These are phyloP conservation scores for Zoysia matrella DNA, from an alignment of 202 grass and related monocot genomes.

Conservation along the genomic window DNA sequence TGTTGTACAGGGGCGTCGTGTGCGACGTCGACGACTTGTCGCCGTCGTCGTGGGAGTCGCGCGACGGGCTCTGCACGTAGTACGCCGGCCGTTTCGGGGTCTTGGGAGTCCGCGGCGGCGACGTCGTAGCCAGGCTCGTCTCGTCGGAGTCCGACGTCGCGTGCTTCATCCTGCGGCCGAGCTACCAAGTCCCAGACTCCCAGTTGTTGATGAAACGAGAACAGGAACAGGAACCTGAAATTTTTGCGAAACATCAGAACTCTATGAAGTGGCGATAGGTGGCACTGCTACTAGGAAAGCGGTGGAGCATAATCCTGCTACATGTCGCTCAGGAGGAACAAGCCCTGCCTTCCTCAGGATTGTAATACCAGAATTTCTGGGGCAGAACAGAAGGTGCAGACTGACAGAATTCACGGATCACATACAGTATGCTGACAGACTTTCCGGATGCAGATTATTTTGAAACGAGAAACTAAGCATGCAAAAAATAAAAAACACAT, in stretches of 20 bases:
- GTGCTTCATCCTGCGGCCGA: slow-evolving; percentile 61
- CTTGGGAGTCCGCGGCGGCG: slow-evolving; percentile 84
- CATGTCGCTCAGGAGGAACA: slow-evolving; percentile 2
- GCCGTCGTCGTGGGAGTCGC: slow-evolving; percentile 82
- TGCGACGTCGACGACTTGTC: slow-evolving; percentile 78
- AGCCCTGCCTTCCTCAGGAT: neutral
- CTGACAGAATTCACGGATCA: neutral
- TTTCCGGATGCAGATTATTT: too few species aligned
- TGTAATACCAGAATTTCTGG: neutral
- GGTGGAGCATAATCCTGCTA: slow-evolving; percentile 5
- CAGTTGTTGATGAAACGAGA: too few species aligned
- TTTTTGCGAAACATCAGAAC: neutral
- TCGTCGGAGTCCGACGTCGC: slow-evolving; percentile 82
- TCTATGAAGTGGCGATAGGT: neutral
- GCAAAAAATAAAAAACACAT: too few species aligned
- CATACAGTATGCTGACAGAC: too few species aligned
- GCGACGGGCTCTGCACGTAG: slow-evolving; percentile 91
- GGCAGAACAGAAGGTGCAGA: neutral
- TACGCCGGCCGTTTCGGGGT: slow-evolving; percentile 77
- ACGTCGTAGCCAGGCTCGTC: slow-evolving; percentile 70
- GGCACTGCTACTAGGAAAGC: neutral
- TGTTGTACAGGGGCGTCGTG: slow-evolving; percentile 83
- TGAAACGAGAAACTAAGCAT: too few species aligned
- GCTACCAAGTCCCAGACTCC: neutral
- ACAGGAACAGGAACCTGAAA: too few species aligned